Evolutionary conservation across 2,329 filamentous ascomycete genomes (phyloP).

Genomic region (Chrysosphaeria jannelii): DNA sequence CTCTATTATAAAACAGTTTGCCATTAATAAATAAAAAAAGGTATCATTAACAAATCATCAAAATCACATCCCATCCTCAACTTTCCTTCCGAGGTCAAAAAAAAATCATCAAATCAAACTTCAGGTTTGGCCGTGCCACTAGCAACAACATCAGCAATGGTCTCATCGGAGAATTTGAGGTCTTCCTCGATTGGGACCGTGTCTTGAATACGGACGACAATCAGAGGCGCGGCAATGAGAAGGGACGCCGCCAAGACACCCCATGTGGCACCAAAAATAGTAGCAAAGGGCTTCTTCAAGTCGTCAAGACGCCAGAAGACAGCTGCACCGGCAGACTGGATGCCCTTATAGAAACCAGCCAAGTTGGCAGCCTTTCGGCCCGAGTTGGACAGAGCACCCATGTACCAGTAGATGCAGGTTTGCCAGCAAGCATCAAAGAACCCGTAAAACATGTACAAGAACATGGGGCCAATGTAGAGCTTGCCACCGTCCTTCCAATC

Average conservation of each 20-base stretch:
- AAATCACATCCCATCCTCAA: no score
- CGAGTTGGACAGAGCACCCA: slow-evolving; percentile 82
- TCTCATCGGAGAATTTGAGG: slow-evolving; percentile 62
- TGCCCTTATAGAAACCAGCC: slow-evolving; percentile 22
- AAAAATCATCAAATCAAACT: neutral
- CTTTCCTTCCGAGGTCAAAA: neutral
- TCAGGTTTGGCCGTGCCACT: slow-evolving; percentile 4
- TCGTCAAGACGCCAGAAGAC: slow-evolving; percentile 45
- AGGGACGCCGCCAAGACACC: slow-evolving; percentile 44
- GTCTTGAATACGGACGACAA: slow-evolving; percentile 53
- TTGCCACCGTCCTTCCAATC: slow-evolving; percentile 35
- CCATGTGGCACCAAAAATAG: slow-evolving; percentile 45
- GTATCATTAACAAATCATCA: slow-evolving; percentile 1
- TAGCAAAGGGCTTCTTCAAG: slow-evolving; percentile 29
- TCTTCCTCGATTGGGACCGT: slow-evolving; percentile 59
- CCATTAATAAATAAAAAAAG: no score
- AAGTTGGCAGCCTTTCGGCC: slow-evolving; percentile 76
- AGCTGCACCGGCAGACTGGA: slow-evolving; percentile 64
- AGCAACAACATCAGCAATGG: slow-evolving; percentile 31
- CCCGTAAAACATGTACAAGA: slow-evolving; percentile 73
- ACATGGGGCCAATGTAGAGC: slow-evolving; percentile 45
- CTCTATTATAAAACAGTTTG: no score
- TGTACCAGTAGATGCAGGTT: slow-evolving; percentile 80
- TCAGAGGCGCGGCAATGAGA: slow-evolving; percentile 47
- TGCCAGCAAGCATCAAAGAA: slow-evolving; percentile 80